Conservation (phyloP, 2,329 filamentous ascomycete species). For the Laburnicola sp. region DNA sequence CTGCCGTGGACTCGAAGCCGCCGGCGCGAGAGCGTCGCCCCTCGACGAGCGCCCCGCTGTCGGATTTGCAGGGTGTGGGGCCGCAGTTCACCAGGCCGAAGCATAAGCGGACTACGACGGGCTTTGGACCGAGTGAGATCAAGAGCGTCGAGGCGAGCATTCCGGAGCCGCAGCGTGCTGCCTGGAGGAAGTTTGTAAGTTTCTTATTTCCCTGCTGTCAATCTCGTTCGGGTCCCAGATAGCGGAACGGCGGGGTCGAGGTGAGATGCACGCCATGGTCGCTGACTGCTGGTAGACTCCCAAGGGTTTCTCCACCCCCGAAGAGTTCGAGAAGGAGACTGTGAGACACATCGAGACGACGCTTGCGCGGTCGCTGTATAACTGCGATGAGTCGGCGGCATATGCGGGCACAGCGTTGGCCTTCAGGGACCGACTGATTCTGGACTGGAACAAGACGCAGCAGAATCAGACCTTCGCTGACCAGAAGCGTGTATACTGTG, state of each 20-base stretch:
- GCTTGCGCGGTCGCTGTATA: conserved; percentile 92
- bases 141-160: conserved; percentile 91
- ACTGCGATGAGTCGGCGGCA: conserved; percentile 91
- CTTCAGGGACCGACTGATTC: conserved; percentile 87
- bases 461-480: conserved; percentile 91
- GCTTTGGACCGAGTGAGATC: conserved; percentile 87
- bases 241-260: conserved; percentile 23
- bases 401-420: conserved; percentile 90
- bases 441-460: conserved; percentile 98
- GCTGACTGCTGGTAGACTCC: conserved; percentile 54
- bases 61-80: conserved; percentile 84
- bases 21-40: conserved; percentile 71
- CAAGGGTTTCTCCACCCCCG: conserved; percentile 72
- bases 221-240: conserved; percentile 1
- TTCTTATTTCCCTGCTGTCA: background rate
- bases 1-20: conserved; percentile 44
- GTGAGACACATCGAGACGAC: conserved; percentile 97
- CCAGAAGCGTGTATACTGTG: conserved; percentile 90
- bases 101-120: conserved; percentile 95
- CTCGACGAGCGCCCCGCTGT: conserved; percentile 79
- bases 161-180: conserved; percentile 82
- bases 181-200: conserved; percentile 66
- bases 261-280: conserved; percentile 6
- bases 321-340: conserved; percentile 81
- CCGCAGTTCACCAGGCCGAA: conserved; percentile 84